These are phyloP conservation scores for Colletotrichum magnum DNA, from an alignment of 2,329 filamentous ascomycete genomes.

Conservation along the genomic window DNA sequence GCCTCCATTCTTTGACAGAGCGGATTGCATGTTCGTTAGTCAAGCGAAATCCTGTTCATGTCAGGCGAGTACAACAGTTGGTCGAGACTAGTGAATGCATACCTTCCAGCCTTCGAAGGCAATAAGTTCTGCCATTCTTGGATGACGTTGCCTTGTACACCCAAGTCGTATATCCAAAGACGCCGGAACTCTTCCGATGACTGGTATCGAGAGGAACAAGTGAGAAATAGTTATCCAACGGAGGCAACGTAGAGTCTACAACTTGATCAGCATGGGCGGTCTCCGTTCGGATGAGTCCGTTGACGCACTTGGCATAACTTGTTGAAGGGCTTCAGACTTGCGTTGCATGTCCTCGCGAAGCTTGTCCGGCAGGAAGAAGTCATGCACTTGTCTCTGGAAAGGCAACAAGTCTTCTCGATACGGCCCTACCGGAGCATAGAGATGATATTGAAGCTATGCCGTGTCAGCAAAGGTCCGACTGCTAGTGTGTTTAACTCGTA, in stretches of 20 bases:
- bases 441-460: constrained; percentile 85
- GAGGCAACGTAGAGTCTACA: constrained; percentile 75
- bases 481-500: constrained; percentile 12
- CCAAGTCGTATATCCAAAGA: constrained; percentile 93
- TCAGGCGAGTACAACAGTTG: constrained; percentile 38
- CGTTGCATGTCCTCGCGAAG: constrained; percentile 90
- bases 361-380: constrained; percentile 92
- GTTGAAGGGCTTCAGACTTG: constrained; percentile 87
- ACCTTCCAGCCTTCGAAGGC: constrained; percentile 87
- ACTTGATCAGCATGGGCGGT: constrained; percentile 8
- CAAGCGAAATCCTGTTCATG: constrained; percentile 78
- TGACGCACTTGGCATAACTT: constrained; percentile 82
- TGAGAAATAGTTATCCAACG: constrained; percentile 91
- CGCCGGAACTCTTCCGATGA: constrained; percentile 81
- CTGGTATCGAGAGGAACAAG: constrained; percentile 89
- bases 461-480: constrained; percentile 40
- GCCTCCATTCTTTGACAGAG: constrained; percentile 90
- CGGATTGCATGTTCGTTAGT: constrained; percentile 92
- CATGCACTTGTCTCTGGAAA: constrained; percentile 89
- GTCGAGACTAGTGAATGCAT: constrained; percentile 38
- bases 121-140: constrained; percentile 92
- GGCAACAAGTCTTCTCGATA: constrained; percentile 84
- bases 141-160: constrained; percentile 93
- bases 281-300: not conserved
- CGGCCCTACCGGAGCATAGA: constrained; percentile 91